A percentile compares a stretch with the other conserved stretches of the same genome.
These are phyloP conservation scores for Amanita inopinata DNA, from an alignment of 768 basidiomycete genomes.

Conservation along the genomic window DNA sequence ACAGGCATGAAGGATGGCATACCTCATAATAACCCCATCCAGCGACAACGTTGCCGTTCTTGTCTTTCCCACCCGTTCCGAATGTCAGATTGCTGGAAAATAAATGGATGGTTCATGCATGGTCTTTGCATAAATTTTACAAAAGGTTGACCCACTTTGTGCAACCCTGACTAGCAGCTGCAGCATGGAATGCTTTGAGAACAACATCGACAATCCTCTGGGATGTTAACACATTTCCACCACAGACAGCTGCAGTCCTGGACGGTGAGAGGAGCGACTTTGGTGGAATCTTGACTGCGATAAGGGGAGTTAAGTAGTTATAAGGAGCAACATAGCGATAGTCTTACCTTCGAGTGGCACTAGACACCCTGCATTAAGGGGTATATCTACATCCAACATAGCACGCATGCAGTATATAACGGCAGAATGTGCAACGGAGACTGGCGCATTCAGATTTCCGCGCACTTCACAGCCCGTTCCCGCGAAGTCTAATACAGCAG, in stretches of 20 bases:
- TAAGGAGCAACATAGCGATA: slow-evolving; percentile 2
- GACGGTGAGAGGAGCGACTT: slow-evolving; percentile 75
- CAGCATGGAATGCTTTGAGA: slow-evolving; percentile 84
- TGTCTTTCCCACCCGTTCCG: slow-evolving; percentile 80
- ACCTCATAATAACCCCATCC: slow-evolving; percentile 93
- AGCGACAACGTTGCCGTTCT: slow-evolving; percentile 58
- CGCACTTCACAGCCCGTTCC: slow-evolving; percentile 80
- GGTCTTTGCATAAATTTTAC: too few relatives aligned
- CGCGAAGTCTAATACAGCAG: slow-evolving; percentile 77
- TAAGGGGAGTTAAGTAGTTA: not conserved
- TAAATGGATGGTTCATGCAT: slow-evolving; percentile 9
- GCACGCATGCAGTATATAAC: slow-evolving; percentile 85
- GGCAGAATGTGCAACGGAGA: slow-evolving; percentile 79
- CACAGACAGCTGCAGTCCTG: slow-evolving; percentile 83
- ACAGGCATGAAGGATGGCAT: slow-evolving; percentile 10
- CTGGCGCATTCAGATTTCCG: slow-evolving; percentile 78
- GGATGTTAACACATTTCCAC: slow-evolving; percentile 85
- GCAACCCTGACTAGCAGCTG: slow-evolving; percentile 88
- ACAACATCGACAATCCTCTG: slow-evolving; percentile 95
- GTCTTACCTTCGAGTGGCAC: slow-evolving; percentile 69
- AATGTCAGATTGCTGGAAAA: slow-evolving; percentile 72
- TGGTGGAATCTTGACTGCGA: slow-evolving; percentile 65
- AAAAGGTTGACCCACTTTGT: slow-evolving; percentile 55
- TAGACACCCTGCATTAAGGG: slow-evolving; percentile 89
- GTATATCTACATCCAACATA: slow-evolving; percentile 82